Conservation (phyloP, 768 basidiomycete genomes). For the Termitomyces sp. region DNA sequence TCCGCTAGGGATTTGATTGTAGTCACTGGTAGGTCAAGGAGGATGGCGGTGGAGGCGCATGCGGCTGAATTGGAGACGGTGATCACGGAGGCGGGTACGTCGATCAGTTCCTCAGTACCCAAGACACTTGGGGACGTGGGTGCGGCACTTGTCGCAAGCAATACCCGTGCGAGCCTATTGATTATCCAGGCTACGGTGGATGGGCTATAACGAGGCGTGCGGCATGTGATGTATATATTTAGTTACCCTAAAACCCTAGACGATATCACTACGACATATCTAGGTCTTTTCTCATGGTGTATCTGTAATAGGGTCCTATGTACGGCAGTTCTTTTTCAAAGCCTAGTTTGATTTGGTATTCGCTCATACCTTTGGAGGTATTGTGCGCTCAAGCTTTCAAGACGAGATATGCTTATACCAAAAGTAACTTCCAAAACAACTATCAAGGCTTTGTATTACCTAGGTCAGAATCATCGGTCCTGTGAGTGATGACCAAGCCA, state of each 20-base stretch:
- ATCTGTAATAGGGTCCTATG: background rate
- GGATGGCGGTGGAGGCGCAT: slow-evolving; percentile 59
- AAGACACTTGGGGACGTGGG: slow-evolving; percentile 78
- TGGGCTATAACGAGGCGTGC: background rate
- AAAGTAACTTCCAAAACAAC: background rate
- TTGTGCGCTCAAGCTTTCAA: background rate
- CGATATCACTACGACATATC: background rate
- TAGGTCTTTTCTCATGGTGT: background rate
- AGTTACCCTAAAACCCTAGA: background rate
- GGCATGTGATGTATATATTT: background rate
- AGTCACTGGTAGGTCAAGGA: slow-evolving; percentile 67
- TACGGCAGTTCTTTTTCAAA: background rate
- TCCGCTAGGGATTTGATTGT: slow-evolving; percentile 51
- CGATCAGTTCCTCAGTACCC: slow-evolving; percentile 50
- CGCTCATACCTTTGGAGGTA: too few relatives aligned
- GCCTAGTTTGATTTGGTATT: too few relatives aligned
- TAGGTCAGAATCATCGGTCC: background rate
- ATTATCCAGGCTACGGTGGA: slow-evolving; percentile 38
- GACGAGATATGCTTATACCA: background rate
- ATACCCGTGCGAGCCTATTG: slow-evolving; percentile 43
- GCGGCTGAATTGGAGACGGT: slow-evolving; percentile 51
- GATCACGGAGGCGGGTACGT: slow-evolving; percentile 30
- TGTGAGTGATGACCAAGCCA: background rate
- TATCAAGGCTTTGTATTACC: background rate
- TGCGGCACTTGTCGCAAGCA: slow-evolving; percentile 57